Evolutionary conservation across 305 asterid genomes (phyloP), one percentile per base, ranked within the genome.

Genomic region (Fraxinus sp.): DNA sequence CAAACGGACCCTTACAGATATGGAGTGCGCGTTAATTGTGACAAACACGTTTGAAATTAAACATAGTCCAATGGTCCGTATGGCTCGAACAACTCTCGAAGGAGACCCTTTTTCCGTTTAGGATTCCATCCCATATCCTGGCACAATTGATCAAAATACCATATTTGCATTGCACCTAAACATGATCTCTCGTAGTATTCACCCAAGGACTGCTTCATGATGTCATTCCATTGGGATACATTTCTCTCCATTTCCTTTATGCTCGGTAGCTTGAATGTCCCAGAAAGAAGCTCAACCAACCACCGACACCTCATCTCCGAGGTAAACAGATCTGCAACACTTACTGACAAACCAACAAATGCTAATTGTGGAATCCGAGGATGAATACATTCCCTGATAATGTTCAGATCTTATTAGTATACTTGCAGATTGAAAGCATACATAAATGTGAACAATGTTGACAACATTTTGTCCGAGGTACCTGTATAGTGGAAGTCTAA

Each of bases 51-150:
- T 32, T 2, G 33, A 30, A 37, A 30, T 83, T 52, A 81, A 78
- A 82, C 78, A 20, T 87, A 88, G 64, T 91, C 94, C 81, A 75
- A 41, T 22, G 90, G 90, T 41, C 89, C 89, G 30, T 87, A 88
- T 24, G 93, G 90, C 83, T 86, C 85, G 39, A 89, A 90, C 88
- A 81, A 84, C 32, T 88, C 91, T 28, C 80, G 71, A 16, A 86
- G 72, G 24, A 89, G 76, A 2, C 90, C 89, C 22, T 70, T 89
- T 73, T 92, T 90, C 73, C 92, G 75, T 62, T 37, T 82, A 2
- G 89, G 90, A 39, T 89, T 88, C 85, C 86, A 83, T 22, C 92
- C 94, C 87, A 92, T 92, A 73, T 89, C 92, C 77, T 78, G 84
- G 66, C 90, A 89, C 8, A 90, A 66, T 75, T 83, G 90, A 86